Percentiles rank a stretch among this genome's conserved stretches.
Evolutionary conservation across 768 basidiomycete species (phyloP).

Genomic region (Saitozyma sp.): DNA sequence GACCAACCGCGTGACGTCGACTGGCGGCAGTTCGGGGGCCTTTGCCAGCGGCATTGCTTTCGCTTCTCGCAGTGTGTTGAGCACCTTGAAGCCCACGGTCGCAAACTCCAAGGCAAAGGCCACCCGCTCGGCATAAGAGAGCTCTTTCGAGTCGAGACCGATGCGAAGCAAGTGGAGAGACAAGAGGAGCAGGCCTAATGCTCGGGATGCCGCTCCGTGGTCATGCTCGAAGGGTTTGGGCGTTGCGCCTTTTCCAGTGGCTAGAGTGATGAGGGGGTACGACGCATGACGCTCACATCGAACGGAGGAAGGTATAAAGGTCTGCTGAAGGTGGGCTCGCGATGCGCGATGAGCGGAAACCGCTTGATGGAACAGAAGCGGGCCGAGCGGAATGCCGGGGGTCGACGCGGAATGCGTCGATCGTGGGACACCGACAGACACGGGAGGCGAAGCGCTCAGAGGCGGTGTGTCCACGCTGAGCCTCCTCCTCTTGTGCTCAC

Average conservation of each 20-base stretch:
- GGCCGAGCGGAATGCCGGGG: constrained; percentile 2
- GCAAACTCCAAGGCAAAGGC: constrained; percentile 35
- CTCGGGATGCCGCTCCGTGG: constrained; percentile 15
- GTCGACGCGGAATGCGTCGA: neutral
- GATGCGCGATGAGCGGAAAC: constrained; percentile 31
- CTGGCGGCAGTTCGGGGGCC: neutral
- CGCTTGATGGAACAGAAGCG: constrained; percentile 34
- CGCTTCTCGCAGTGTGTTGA: constrained; percentile 2
- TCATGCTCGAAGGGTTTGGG: constrained; percentile 16
- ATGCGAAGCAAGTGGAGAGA: constrained; percentile 30
- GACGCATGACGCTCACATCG: neutral
- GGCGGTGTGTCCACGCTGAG: too few relatives aligned
- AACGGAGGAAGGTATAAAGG: constrained; percentile 27
- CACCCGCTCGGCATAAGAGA: constrained; percentile 33
- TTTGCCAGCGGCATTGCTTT: constrained; percentile 1
- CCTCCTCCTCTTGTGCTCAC: too few relatives aligned
- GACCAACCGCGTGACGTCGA: constrained; percentile 10
- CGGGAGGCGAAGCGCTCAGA: too few relatives aligned
- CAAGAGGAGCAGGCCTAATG: constrained; percentile 21
- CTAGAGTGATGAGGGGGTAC: neutral
- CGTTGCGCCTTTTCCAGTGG: neutral
- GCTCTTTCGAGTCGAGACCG: constrained; percentile 15
- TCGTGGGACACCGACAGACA: neutral
- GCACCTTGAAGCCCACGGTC: constrained; percentile 28
- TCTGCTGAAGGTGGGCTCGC: constrained; percentile 29